These are phyloP conservation scores for Leptodermis oblonga DNA, from an alignment of 257 asterid species.

Conservation along the genomic window DNA sequence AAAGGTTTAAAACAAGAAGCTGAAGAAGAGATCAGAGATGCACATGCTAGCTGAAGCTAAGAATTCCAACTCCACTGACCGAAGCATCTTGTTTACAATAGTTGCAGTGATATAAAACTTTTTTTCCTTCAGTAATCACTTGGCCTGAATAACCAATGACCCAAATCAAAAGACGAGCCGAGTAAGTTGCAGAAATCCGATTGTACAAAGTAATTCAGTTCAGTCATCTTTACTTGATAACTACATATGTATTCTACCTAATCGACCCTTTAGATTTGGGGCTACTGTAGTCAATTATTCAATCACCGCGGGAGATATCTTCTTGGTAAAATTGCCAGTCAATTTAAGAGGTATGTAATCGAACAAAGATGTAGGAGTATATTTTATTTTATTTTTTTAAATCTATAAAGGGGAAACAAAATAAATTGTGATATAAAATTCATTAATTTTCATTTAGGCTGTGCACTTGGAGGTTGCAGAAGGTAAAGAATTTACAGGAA, in stretches of 20 bases:
- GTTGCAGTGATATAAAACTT: slow-evolving; percentile 77
- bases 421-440: neutral
- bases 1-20: too few species aligned
- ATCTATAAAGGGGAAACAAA: neutral
- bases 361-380: neutral
- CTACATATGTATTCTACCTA: neutral
- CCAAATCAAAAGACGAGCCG: neutral
- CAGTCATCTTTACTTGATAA: neutral
- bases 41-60: too few species aligned
- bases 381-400: too few species aligned
- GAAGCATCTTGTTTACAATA: slow-evolving; percentile 78
- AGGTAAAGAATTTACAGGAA: slow-evolving; percentile 4
- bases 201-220: slow-evolving; percentile 1
- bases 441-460: neutral
- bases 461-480: neutral
- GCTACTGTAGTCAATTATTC: neutral
- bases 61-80: too few species aligned
- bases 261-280: too few species aligned
- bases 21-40: too few species aligned
- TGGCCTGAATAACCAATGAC: slow-evolving; percentile 47
- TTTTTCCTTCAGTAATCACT: slow-evolving; percentile 66
- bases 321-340: neutral
- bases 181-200: slow-evolving; percentile 5
- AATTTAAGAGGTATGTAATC: neutral
- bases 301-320: neutral